Evolutionary conservation across 345 rosid genomes (phyloP).

Genomic region (Eucalyptus fibrosa): DNA sequence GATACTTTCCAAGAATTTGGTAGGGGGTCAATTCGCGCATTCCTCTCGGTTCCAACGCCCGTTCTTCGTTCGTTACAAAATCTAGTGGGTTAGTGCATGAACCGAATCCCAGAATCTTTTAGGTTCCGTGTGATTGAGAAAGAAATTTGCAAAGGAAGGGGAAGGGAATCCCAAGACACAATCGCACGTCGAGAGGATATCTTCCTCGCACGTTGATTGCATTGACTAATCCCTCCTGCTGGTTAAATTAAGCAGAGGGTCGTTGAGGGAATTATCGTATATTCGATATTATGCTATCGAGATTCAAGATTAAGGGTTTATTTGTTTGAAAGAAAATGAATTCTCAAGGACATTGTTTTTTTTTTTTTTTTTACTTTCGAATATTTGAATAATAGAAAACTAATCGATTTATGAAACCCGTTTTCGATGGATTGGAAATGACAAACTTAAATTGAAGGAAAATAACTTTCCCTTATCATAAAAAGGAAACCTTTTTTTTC

Average conservation of each 20-base stretch:
- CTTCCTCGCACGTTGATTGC: background rate
- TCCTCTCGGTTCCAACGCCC: background rate
- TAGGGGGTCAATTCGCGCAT: background rate
- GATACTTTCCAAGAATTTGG: background rate
- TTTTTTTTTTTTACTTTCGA: accelerated
- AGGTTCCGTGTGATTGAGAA: background rate
- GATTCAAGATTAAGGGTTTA: background rate
- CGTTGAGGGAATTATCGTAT: background rate
- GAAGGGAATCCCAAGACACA: background rate
- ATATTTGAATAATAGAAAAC: background rate
- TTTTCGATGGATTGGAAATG: background rate
- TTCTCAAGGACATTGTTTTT: background rate
- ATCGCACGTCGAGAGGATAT: background rate
- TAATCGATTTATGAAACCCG: background rate
- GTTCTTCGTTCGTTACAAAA: background rate
- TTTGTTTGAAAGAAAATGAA: background rate
- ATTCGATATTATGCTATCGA: background rate
- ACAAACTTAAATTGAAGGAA: background rate
- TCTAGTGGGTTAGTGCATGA: background rate
- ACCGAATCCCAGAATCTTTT: background rate
- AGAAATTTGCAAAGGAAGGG: background rate
- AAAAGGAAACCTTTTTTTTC: background rate
- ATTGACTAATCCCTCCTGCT: background rate
- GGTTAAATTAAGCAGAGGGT: background rate
- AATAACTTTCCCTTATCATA: background rate